Base-by-base conservation (phyloP, 2,329 filamentous ascomycete species). In the Xylariales sp. region DNA sequence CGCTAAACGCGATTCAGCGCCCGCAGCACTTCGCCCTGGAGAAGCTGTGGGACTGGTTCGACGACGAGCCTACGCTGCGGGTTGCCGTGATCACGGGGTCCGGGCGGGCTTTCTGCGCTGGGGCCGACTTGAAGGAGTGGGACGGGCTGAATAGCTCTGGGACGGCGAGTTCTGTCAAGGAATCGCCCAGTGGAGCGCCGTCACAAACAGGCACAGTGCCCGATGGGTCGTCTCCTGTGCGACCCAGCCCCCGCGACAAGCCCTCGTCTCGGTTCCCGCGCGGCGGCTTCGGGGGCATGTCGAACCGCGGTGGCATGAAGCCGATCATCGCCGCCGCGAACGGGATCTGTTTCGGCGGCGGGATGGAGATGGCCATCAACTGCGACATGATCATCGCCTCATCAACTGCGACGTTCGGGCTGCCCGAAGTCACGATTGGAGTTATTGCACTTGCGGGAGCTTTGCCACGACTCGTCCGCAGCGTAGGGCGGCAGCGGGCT, bases 261-360 rank as follows among this genome's bases (percentile, higher is more conserved):
- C 31, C 44, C 16, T 50, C 56, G 45, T 49, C 50, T 34, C 47
- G 51, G 14, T 64, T 64, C 56, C 54, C 66, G 0, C 52, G 66
- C 0, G 62, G 66, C 2, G 84, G 83, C 1, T 84, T 87, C 46
- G 82, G 78, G 18, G 84, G 76, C 0, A 63, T 89, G 22, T 80
- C 76, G 40, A 80, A 85, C 48, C 71, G 85, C 19, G 59, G 63
- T 4, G 84, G 84, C 35, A 80, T 78, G 61, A 91, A 91, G 55
- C 86, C 86, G 5, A 71, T 91, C 42, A 74, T 91, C 20, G 84
- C 81, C 1, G 86, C 86, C 1, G 82, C 90, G 15, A 87, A 89
- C 55, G 86, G 86, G 5, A 67, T 84, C 14, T 86, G 83, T 44
- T 72, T 86, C 33, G 86, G 86, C 25, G 86, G 86, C 40, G 86